Evolutionary conservation across 2,329 filamentous ascomycete genomes (phyloP).

Genomic region (Ophiostoma fasciatum): DNA sequence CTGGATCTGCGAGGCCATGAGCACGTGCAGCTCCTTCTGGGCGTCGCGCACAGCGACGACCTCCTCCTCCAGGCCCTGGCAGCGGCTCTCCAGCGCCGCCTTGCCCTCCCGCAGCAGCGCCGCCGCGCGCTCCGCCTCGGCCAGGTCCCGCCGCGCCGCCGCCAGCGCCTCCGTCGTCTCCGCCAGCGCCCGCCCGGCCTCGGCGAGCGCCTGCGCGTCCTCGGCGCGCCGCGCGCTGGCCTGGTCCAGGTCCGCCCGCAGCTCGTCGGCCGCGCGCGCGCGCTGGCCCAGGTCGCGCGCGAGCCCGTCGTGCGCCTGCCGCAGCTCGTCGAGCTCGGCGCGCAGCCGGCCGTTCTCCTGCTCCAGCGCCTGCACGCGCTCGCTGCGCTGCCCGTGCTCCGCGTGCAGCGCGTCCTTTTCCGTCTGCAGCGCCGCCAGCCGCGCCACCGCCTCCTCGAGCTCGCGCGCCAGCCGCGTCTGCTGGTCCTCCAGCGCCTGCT

Average conservation of each 20-base stretch:
- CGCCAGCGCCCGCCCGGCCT: too few species aligned
- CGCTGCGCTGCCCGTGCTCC: neutral
- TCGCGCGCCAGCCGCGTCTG: neutral
- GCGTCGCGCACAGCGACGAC: slow-evolving; percentile 4
- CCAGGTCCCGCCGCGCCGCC: neutral
- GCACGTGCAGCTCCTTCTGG: slow-evolving; percentile 7
- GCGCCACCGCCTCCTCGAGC: neutral
- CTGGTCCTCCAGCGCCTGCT: slow-evolving; percentile 1
- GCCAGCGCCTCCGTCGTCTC: neutral
- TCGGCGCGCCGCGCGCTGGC: neutral
- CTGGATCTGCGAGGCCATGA: slow-evolving; percentile 9
- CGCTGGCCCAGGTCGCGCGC: neutral
- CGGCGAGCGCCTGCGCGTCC: neutral
- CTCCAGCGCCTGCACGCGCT: neutral
- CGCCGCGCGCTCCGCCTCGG: neutral
- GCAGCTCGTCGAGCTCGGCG: neutral
- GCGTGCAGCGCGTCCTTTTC: neutral
- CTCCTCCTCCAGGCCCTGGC: slow-evolving; percentile 6
- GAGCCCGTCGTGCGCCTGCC: neutral
- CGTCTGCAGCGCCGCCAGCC: slow-evolving; percentile 1
- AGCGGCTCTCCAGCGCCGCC: slow-evolving; percentile 1
- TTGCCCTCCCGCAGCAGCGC: slow-evolving; percentile 1
- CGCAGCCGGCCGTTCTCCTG: slow-evolving; percentile 1
- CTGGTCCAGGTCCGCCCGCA: neutral
- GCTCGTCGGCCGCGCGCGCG: neutral